Base-by-base conservation (phyloP, 2,329 filamentous ascomycete genomes). In the Aureobasidium melanogenum region DNA sequence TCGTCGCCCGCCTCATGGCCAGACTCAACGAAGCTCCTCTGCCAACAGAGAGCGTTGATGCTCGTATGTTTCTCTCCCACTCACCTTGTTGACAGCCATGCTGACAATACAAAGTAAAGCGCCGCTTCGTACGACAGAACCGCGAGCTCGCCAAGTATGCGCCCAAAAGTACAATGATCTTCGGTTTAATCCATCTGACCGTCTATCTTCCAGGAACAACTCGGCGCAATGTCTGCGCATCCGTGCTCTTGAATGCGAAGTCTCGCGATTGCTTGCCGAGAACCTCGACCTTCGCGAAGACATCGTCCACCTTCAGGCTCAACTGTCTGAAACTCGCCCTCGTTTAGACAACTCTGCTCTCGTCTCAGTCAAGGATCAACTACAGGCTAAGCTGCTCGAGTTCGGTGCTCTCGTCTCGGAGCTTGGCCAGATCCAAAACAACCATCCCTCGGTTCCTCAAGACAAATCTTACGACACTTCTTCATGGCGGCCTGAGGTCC, bases 91-190 rank as follows among this genome's bases (percentile, higher is more conserved):
- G 41, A 17, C 32, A 10, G 28, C 22, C 61, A 65, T 63, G 61
- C 64, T 64, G 28, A 65, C 47, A 17, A 22, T 15, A 17, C 51
- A 28, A 68, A 92, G 88, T 93, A 63, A 88, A 89, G 72, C 84
- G 87, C 69, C 86, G 88, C 71, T 90, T 92, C 70, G 79, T 92
- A 68, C 84, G 89, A 60, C 90, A 94, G 72, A 95, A 95, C 72
- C 84, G 88, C 74, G 89, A 94, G 69, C 87, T 94, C 65, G 89
- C 89, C 62, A 80, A 79, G 75, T 77, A 71, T 55, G 69, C 63
- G 60, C 46, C 15, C 8, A 7, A 15, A 9, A 7, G 44, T 48
- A 10, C 17, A 19, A 19, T n/a, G 30, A 1, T 14, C 15, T 17
- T 39, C 30, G 15, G 28, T 5, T 24, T 5, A 46, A 2, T 4